Evolutionary conservation across 2,329 filamentous ascomycete genomes (phyloP), one percentile per base, ranked within the genome.

Genomic region (Hypoxylon sp.): DNA sequence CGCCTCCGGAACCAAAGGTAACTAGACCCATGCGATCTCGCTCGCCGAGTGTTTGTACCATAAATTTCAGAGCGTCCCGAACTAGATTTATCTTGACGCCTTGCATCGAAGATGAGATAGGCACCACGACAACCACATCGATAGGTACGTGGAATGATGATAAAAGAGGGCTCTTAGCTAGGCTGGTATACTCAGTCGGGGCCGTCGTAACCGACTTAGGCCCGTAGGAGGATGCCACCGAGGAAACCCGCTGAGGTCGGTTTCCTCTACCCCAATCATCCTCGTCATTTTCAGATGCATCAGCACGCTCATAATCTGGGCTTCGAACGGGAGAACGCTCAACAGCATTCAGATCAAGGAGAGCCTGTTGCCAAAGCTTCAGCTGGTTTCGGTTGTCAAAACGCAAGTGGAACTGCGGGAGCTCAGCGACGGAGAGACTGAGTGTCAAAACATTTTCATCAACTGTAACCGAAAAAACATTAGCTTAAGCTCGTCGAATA

Each of bases 41-140:
- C 62, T 97, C 91, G 21, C 94, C 94, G 0, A 99, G 83, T 36
- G 85, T 93, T 61, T 88, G 82, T 2, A 99, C 90, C 71, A 99
- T 87, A 70, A 97, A 99, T 51, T 89, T 90, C 25, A 99, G 79
- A 0, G 93, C 89, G 71, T 99, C 94, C 30, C 91, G 87, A 9
- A 99, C 84, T 1, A 99, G 79, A 55, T 93, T 96, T 67, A 97
- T 97, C 75, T 99, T 99, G 54, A 99, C 83, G n/a, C 94, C 94
- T 72, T 97, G 94, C 93, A 97, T 99, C 0, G 94, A 97, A 1
- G 93, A 96, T 0, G 94, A 97, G 4, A 99, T 91, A 0, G 94
- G 94, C 23, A 99, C 92, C 15, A 99, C 94, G 0, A 97, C 91
- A 0, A 99, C 93, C 20, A 99, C 86, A 67, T 99, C 94, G 44